Percentiles rank a stretch among this genome's conserved stretches.
These are phyloP conservation scores for Fusarium begoniae DNA, from an alignment of 2,329 filamentous ascomycete genomes.

Conservation along the genomic window DNA sequence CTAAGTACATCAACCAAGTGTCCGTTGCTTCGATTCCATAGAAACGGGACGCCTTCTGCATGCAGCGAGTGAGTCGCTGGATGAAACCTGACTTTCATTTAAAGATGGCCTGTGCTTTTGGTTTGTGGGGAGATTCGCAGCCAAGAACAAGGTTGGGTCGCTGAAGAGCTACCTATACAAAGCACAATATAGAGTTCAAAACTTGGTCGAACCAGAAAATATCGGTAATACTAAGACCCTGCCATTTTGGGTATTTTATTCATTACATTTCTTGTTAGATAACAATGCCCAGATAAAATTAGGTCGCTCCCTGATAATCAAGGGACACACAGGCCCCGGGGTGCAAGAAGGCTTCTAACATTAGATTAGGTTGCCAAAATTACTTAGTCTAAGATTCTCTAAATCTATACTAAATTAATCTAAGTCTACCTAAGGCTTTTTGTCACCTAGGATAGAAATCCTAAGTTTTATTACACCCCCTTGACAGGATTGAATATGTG, in stretches of 20 bases:
- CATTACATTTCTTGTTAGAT: background rate
- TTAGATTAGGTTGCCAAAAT: no score
- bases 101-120: slow-evolving; percentile 29
- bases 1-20: background rate
- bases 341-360: no score
- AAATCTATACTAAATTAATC: no score
- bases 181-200: slow-evolving; percentile 5
- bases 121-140: slow-evolving; percentile 31
- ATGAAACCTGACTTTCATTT: slow-evolving; percentile 8
- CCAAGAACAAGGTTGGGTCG: slow-evolving; percentile 11
- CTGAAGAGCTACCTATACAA: background rate
- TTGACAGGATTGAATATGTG: background rate
- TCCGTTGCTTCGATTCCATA: background rate
- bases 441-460: no score
- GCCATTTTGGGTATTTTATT: no score
- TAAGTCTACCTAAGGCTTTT: no score
- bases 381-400: no score
- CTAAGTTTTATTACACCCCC: no score
- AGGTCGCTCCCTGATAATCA: background rate
- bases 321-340: background rate
- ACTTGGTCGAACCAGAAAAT: background rate
- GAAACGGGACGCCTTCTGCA: slow-evolving; percentile 2
- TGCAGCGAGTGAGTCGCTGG: slow-evolving; percentile 30
- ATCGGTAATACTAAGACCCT: background rate
- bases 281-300: background rate